Evolutionary conservation across 2,329 filamentous ascomycete species (phyloP).

Genomic region (Tolypocladium ophioglossoides): DNA sequence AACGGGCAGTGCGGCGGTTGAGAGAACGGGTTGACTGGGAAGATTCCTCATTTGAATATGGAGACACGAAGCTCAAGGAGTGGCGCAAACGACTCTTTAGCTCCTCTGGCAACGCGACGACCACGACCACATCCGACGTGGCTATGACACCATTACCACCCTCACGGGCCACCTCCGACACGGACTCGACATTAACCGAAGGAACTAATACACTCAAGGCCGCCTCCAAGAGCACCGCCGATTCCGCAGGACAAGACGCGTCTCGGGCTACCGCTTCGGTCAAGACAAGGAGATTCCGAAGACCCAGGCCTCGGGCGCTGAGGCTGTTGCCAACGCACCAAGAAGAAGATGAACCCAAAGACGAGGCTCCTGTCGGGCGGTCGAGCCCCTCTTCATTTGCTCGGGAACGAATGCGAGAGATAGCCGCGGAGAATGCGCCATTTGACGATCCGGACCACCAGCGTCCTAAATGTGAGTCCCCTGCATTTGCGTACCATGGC

Average conservation of each 20-base stretch:
- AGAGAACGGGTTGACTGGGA: slow-evolving; percentile 41
- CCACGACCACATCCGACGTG: slow-evolving; percentile 8
- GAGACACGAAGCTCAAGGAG: slow-evolving; percentile 22
- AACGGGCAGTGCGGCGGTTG: slow-evolving; percentile 55
- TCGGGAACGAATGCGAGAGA: slow-evolving; percentile 31
- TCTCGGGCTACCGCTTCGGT: slow-evolving; percentile 7
- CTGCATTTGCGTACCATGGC: neutral
- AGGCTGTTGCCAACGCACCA: slow-evolving; percentile 26
- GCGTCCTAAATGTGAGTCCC: slow-evolving; percentile 26
- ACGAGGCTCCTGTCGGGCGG: slow-evolving; percentile 18
- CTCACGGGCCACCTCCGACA: slow-evolving; percentile 1
- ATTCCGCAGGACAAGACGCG: neutral
- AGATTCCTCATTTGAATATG: slow-evolving; percentile 20
- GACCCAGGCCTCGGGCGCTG: slow-evolving; percentile 17
- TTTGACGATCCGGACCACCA: slow-evolving; percentile 31
- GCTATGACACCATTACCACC: slow-evolving; percentile 14
- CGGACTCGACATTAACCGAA: neutral
- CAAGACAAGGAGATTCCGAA: slow-evolving; percentile 13
- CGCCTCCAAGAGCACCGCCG: neutral
- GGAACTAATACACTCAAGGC: neutral
- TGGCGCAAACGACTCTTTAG: slow-evolving; percentile 26
- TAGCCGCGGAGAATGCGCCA: slow-evolving; percentile 30
- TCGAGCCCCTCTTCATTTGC: slow-evolving; percentile 33
- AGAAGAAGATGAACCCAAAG: slow-evolving; percentile 20
- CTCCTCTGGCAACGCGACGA: slow-evolving; percentile 10